phyloP scores from a whole-genome alignment of 495 filamentous ascomycete genomes.

The Evernia prunastri region DNA sequence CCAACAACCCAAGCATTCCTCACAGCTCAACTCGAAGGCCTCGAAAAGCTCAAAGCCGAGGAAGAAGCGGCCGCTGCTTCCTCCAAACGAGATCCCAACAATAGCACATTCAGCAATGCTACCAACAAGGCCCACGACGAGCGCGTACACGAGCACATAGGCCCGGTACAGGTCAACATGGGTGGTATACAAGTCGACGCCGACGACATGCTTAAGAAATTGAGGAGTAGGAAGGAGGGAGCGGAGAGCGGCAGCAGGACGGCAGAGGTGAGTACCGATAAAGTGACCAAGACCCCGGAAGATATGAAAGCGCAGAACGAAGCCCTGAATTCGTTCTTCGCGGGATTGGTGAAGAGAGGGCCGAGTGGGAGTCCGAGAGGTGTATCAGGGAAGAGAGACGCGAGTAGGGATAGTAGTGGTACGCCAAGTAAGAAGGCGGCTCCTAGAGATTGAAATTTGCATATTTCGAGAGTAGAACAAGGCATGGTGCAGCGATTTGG shows the following conservation, averaged over 20 bases:
- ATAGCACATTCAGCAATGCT: conserved; percentile 7
- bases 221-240: conserved; percentile 45
- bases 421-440: conserved; percentile 20
- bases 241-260: conserved; percentile 7
- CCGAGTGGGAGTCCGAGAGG: conserved; percentile 22
- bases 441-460: background rate
- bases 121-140: conserved; percentile 30
- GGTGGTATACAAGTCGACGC: conserved; percentile 95
- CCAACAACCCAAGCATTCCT: conserved; percentile 80
- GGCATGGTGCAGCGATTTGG: background rate
- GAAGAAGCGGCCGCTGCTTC: conserved; percentile 27
- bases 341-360: conserved; percentile 54
- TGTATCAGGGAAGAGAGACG: conserved; percentile 28
- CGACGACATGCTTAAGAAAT: conserved; percentile 84
- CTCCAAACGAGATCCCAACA: conserved; percentile 34
- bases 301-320: conserved; percentile 62
- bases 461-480: background rate
- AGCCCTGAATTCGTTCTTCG: conserved; percentile 61
- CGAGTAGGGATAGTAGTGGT: conserved; percentile 35
- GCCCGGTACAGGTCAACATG: conserved; percentile 94
- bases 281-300: conserved; percentile 30
- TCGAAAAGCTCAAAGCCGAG: conserved; percentile 65
- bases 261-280: conserved; percentile 10
- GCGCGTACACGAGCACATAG: conserved; percentile 80
- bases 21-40: conserved; percentile 57